Percentiles rank a stretch among this genome's conserved stretches.
phyloP scores from a whole-genome alignment of 257 asterid species.

The Galeopsis tetrahit region DNA sequence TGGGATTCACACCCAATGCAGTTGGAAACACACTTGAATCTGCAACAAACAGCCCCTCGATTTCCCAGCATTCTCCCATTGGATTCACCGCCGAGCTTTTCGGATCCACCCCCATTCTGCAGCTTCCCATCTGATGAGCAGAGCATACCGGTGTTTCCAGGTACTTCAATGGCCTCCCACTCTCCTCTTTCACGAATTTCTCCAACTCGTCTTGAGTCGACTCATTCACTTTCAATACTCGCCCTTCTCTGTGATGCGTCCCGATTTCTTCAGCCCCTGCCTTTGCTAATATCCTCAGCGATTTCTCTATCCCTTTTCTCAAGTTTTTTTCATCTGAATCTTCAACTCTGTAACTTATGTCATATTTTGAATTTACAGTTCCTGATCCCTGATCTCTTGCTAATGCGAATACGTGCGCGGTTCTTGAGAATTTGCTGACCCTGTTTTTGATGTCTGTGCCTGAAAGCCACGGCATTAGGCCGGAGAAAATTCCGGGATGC shows the following conservation, averaged over 20 bases:
- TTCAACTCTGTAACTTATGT: slow-evolving; percentile 55
- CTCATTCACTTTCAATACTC: slow-evolving; percentile 55
- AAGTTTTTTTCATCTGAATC: slow-evolving; percentile 50
- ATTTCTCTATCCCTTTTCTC: slow-evolving; percentile 62
- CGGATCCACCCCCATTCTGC: slow-evolving; percentile 81
- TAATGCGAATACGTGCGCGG: slow-evolving; percentile 64
- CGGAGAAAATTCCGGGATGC: slow-evolving; percentile 86
- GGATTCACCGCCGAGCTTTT: slow-evolving; percentile 57
- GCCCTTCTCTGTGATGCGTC: slow-evolving; percentile 62
- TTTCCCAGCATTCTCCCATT: slow-evolving; percentile 81
- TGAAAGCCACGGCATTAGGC: slow-evolving; percentile 72
- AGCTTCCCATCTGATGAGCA: slow-evolving; percentile 97
- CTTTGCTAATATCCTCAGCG: slow-evolving; percentile 63
- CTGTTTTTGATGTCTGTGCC: slow-evolving; percentile 62
- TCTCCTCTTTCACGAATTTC: slow-evolving; percentile 63
- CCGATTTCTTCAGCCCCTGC: slow-evolving; percentile 95
- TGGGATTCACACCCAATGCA: slow-evolving; percentile 90
- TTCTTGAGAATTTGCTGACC: slow-evolving; percentile 66
- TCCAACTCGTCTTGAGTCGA: slow-evolving; percentile 54
- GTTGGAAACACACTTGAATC: slow-evolving; percentile 92
- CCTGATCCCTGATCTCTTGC: slow-evolving; percentile 82
- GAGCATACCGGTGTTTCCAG: slow-evolving; percentile 64
- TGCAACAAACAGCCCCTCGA: slow-evolving; percentile 68
- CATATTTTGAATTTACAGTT: slow-evolving; percentile 36
- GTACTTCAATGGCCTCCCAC: slow-evolving; percentile 49